A percentile compares a stretch with the other conserved stretches of the same genome.
These are phyloP conservation scores for Aspergillus quadricinctus DNA, from an alignment of 2,329 filamentous ascomycete species.

Conservation along the genomic window DNA sequence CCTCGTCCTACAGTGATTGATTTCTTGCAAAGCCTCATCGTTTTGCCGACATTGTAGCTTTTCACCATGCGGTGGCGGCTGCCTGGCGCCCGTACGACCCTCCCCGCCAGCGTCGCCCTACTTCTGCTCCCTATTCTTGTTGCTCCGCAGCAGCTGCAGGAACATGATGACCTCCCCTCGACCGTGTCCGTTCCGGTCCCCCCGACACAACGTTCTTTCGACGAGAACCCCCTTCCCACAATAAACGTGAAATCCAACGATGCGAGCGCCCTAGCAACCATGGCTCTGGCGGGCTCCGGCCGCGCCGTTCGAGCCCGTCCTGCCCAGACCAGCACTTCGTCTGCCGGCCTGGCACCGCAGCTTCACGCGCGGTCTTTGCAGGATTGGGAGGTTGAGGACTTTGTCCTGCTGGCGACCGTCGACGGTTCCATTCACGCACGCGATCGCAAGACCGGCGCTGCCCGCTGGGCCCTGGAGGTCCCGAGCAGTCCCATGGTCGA, in stretches of 20 bases:
- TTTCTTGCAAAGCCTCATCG: neutral
- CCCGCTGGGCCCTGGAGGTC: constrained; percentile 80
- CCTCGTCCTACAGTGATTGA: constrained; percentile 7
- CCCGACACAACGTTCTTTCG: constrained; percentile 18
- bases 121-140: constrained; percentile 58
- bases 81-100: constrained; percentile 53
- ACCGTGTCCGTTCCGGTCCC: constrained; percentile 25
- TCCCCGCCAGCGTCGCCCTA: constrained; percentile 54
- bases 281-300: constrained; percentile 76
- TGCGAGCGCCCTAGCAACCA: constrained; percentile 95
- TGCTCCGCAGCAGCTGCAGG: constrained; percentile 60
- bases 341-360: constrained; percentile 71
- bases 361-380: constrained; percentile 93
- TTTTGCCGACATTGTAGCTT: constrained; percentile 31
- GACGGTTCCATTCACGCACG: constrained; percentile 92
- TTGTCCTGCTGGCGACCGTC: constrained; percentile 99
- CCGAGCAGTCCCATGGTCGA: constrained; percentile 81
- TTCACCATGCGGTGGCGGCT: constrained; percentile 61
- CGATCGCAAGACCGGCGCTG: constrained; percentile 78
- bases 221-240: constrained; percentile 17
- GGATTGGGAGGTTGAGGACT: constrained; percentile 99
- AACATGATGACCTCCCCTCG: constrained; percentile 25
- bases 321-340: constrained; percentile 62
- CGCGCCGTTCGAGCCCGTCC: constrained; percentile 91
- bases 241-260: constrained; percentile 48